phyloP scores from a whole-genome alignment of 2,329 filamentous ascomycete genomes.

The Cladosporium sp. region DNA sequence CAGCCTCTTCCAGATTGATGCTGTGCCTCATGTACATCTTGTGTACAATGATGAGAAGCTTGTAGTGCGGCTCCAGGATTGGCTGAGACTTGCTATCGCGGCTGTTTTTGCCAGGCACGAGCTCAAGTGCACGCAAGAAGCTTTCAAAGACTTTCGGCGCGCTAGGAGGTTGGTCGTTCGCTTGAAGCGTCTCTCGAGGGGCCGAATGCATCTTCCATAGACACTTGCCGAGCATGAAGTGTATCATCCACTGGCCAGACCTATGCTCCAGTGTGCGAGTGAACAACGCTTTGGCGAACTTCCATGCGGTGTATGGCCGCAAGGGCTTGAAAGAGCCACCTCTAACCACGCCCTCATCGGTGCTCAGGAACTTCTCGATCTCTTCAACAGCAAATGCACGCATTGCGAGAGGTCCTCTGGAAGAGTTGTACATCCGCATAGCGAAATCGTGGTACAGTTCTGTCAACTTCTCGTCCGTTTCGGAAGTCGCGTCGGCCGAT shows the following conservation, averaged over 20 bases:
- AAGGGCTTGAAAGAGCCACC: slow-evolving; percentile 61
- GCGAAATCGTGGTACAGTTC: slow-evolving; percentile 70
- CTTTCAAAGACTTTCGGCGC: slow-evolving; percentile 55
- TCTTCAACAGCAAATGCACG: slow-evolving; percentile 63
- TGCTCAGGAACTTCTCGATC: slow-evolving; percentile 62
- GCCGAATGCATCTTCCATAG: slow-evolving; percentile 68
- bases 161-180: slow-evolving; percentile 31
- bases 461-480: slow-evolving; percentile 58
- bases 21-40: slow-evolving; percentile 66
- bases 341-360: slow-evolving; percentile 51
- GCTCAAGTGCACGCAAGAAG: slow-evolving; percentile 60
- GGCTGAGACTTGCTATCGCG: slow-evolving; percentile 68
- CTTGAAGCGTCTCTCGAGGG: slow-evolving; percentile 17
- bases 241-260: slow-evolving; percentile 64
- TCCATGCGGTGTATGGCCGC: slow-evolving; percentile 63
- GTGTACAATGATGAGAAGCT: slow-evolving; percentile 77
- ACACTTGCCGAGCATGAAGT: slow-evolving; percentile 71
- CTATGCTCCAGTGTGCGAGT: slow-evolving; percentile 59
- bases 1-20: slow-evolving; percentile 46
- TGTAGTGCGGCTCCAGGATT: slow-evolving; percentile 89
- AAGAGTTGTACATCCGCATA: slow-evolving; percentile 67
- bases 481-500: slow-evolving; percentile 54
- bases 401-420: slow-evolving; percentile 68
- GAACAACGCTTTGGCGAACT: slow-evolving; percentile 63
- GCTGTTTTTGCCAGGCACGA: slow-evolving; percentile 55